Evolutionary conservation across 169 alveolate species (phyloP).

Genomic region (Eimeria necatrix): DNA sequence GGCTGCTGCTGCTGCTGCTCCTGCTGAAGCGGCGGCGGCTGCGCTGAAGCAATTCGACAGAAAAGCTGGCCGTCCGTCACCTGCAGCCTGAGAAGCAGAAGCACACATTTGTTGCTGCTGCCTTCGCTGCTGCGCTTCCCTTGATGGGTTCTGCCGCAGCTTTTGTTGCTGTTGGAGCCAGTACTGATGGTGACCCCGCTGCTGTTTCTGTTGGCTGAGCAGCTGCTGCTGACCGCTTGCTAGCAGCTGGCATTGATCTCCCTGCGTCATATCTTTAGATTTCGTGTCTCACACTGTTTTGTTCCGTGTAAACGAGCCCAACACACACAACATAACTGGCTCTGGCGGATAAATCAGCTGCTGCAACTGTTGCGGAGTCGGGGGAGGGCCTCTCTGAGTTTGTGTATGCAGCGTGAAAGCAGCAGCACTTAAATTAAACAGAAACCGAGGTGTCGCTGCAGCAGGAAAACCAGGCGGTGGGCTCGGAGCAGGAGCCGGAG

Average conservation of each 20-base stretch:
- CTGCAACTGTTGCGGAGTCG: conserved; percentile 41
- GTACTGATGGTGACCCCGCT: no score
- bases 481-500: background rate
- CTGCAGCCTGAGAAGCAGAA: background rate
- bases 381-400: conserved; percentile 38
- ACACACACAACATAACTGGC: conserved; percentile 30
- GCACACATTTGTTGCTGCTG: no score
- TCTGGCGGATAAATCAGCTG: conserved; percentile 44
- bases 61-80: background rate
- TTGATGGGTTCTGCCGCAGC: no score
- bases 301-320: conserved; percentile 19
- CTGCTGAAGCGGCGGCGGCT: background rate
- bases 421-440: background rate
- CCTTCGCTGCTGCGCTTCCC: no score
- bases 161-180: no score
- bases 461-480: conserved; percentile 59
- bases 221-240: no score
- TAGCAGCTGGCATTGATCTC: no score
- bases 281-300: conserved; percentile 5
- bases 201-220: no score
- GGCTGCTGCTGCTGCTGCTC: background rate
- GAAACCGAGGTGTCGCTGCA: background rate
- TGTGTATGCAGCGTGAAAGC: conserved; percentile 43
- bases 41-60: background rate
- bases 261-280: no score